phyloP scores from a whole-genome alignment of 495 filamentous ascomycete genomes.

The Penicillium bovifimosum region DNA sequence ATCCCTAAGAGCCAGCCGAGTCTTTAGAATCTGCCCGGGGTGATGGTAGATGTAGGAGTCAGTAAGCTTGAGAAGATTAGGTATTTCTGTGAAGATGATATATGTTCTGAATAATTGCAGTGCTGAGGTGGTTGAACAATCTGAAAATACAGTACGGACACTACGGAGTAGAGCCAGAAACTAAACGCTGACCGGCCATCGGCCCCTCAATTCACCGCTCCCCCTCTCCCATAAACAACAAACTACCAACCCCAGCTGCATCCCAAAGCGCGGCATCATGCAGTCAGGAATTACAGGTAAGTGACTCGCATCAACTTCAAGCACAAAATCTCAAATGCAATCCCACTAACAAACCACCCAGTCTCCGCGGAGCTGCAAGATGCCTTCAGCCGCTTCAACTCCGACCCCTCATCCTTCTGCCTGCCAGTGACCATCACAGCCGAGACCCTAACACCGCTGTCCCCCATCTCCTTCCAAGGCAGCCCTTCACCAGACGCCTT shows the following conservation, averaged over 20 bases:
- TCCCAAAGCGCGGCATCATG: constrained; percentile 46
- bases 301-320: background rate
- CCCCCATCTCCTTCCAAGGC: constrained; percentile 51
- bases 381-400: constrained; percentile 71
- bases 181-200: background rate
- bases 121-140: background rate
- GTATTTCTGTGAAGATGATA: background rate
- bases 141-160: background rate
- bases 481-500: constrained; percentile 45
- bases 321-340: constrained; percentile 2
- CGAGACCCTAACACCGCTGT: constrained; percentile 65
- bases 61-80: background rate
- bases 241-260: constrained; percentile 1
- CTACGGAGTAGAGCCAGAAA: background rate
- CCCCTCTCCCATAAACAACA: constrained; percentile 23
- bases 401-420: constrained; percentile 60
- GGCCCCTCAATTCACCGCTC: constrained; percentile 23
- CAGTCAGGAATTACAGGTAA: constrained; percentile 85
- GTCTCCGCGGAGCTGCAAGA: constrained; percentile 82
- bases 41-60: background rate
- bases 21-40: background rate
- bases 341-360: constrained; percentile 28
- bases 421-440: constrained; percentile 73
- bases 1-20: too few relatives aligned
- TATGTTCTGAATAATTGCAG: background rate